phyloP scores from a whole-genome alignment of 1,139 yeast genomes.

The Magnusiomyces paraingens region DNA sequence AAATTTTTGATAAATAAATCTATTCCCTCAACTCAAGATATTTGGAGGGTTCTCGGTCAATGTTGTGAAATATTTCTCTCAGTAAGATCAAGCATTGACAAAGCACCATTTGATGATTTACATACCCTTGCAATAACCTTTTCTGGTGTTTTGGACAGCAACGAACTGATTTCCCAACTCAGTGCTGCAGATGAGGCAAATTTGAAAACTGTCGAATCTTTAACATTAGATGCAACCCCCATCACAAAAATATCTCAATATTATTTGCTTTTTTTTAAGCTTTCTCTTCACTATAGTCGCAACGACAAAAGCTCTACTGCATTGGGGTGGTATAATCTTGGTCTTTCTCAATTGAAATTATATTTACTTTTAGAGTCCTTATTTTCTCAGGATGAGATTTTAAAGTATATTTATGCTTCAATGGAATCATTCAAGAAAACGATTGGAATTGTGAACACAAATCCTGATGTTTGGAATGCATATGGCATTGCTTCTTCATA shows the following conservation, averaged over 20 bases:
- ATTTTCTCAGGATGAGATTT: conserved; percentile 21
- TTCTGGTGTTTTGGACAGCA: conserved; percentile 8
- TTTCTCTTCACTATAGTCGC: conserved; percentile 33
- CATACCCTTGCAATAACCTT: conserved; percentile 9
- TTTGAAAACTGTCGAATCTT: conserved; percentile 2
- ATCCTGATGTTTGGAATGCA: conserved; percentile 72
- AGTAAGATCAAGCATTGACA: conserved; percentile 37
- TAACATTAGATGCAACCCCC: conserved; percentile 19
- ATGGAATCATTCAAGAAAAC: conserved; percentile 57
- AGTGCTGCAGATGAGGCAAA: conserved; percentile 14
- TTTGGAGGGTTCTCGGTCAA: conserved; percentile 53
- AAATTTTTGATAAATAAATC: conserved; percentile 17
- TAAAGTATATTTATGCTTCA: conserved; percentile 41
- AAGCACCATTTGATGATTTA: conserved; percentile 37
- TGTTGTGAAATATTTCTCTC: conserved; percentile 42
- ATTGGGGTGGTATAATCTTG: conserved; percentile 61
- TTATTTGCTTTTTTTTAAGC: conserved; percentile 21
- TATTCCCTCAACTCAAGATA: conserved; percentile 36
- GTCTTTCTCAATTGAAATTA: conserved; percentile 53
- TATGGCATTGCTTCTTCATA: conserved; percentile 66
- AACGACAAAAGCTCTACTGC: conserved; percentile 36
- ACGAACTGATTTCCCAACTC: conserved; percentile 12
- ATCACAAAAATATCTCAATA: conserved; percentile 18
- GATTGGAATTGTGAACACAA: conserved; percentile 61
- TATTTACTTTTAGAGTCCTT: conserved; percentile 31